Base-by-base conservation (phyloP, 2,329 filamentous ascomycete genomes). In the Torrubiellomyces zombiae region DNA sequence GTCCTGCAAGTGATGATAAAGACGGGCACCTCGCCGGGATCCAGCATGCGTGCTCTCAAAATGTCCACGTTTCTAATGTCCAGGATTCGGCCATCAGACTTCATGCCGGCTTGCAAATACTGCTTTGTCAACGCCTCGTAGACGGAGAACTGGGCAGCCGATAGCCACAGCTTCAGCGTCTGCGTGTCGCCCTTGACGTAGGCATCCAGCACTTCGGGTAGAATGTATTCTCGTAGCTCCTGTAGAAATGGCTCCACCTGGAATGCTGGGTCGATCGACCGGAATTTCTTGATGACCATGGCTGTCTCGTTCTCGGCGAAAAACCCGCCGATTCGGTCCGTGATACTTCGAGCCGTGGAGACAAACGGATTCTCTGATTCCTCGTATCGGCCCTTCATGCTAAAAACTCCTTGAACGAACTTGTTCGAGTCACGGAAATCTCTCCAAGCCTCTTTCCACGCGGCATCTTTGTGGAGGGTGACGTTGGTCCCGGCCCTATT, bases 301-400 rank as follows among this genome's bases (percentile, higher is more conserved):
- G 89, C 89, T 0, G 83, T 94, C 58, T 98, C 89, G 50, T 95
- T 98, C 53, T 98, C 89, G 33, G 89, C 89, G 38, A 98, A 98
- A 58, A 94, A 98, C 15, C 89, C 83, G 23, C 79, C 82, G 19
- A 98, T 73, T 29, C 78, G 72, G 50, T 98, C 89, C 16, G 85
- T 86, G 39, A 98, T 93, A 49, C 81, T 83, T 45, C 89, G 77
- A 2, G 85, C 89, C 0, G 86, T 95, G 23, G 75, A 79, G 35
- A 98, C 81, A 21, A 98, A 63, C 6, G 89, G 86, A 50, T 98
- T 98, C 47, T 98, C 89, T 8, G 89, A 95, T 55, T 98, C 89
- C 38, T 92, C 77, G 56, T 95, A 95, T 28, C 75, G 74, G 28
- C 69, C 72, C 54, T 86, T 85, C 55, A 93, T 70, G 45, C 64